Percentiles rank a stretch among this genome's conserved stretches.
phyloP scores from a whole-genome alignment of 208 protist species.

The Trypanosoma platydactyli region DNA sequence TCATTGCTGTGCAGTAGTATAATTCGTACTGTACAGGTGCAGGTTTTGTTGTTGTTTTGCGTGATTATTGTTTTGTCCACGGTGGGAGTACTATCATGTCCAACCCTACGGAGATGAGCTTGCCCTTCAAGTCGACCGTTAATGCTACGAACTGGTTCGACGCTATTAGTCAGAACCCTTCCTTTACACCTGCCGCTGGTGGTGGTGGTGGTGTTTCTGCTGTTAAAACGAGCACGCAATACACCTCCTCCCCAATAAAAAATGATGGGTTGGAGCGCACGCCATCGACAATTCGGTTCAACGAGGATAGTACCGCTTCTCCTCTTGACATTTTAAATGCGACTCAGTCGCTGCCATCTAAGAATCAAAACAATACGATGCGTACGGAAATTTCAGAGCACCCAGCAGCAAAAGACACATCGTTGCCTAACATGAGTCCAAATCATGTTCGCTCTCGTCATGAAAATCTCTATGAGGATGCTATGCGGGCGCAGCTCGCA shows the following conservation, averaged over 20 bases:
- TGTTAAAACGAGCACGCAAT: background rate
- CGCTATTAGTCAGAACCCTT: slow-evolving; percentile 7
- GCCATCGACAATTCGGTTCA: slow-evolving; percentile 25
- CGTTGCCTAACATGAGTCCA: background rate
- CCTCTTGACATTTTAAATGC: background rate
- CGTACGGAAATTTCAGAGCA: background rate
- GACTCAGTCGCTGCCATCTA: background rate
- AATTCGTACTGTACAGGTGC: too few relatives aligned
- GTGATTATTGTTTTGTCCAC: slow-evolving; percentile 6
- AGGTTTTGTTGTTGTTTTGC: background rate
- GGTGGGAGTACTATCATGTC: slow-evolving; percentile 11
- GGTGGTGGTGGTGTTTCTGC: background rate
- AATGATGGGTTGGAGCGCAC: slow-evolving; percentile 4
- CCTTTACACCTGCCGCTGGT: background rate
- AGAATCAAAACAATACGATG: background rate
- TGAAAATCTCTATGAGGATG: slow-evolving; percentile 62
- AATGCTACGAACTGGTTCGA: slow-evolving; percentile 28
- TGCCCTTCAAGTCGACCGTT: background rate
- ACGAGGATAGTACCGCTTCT: slow-evolving; percentile 21
- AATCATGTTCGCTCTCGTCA: slow-evolving; percentile 1
- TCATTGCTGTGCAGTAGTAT: too few relatives aligned
- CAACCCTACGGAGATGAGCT: slow-evolving; percentile 19
- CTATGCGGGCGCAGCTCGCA: slow-evolving; percentile 65
- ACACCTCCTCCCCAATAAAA: background rate
- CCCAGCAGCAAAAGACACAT: background rate